Conservation (phyloP, 1,284 basidiomycete genomes). For the Ustanciosporium gigantosporum region DNA sequence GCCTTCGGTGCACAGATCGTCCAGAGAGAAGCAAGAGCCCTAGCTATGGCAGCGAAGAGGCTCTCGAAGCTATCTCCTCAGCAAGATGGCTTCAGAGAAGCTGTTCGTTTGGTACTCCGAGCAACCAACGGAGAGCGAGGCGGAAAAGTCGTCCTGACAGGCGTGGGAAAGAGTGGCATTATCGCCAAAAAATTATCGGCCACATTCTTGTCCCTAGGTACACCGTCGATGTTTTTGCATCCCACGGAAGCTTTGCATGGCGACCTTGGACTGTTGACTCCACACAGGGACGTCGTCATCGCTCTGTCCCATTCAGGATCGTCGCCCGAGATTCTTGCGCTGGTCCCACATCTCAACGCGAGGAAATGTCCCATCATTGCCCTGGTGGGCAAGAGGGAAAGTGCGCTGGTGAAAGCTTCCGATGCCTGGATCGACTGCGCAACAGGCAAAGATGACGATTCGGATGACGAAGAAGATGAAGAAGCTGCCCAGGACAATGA, state of each 20-base stretch:
- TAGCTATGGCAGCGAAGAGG: conserved; percentile 31
- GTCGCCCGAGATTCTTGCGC: conserved; percentile 59
- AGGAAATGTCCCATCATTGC: conserved; percentile 59
- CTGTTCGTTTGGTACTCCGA: conserved; percentile 39
- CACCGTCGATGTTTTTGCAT: conserved; percentile 61
- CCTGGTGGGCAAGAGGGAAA: conserved; percentile 55
- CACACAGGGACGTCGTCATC: conserved; percentile 60
- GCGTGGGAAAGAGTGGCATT: conserved; percentile 62
- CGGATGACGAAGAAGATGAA: conserved; percentile 30
- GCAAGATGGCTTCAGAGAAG: conserved; percentile 34
- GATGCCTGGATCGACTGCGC: conserved; percentile 60
- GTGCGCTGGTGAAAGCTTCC: conserved; percentile 55
- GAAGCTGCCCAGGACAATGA: background rate
- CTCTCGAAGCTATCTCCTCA: conserved; percentile 26
- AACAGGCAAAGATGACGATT: conserved; percentile 52
- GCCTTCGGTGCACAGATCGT: conserved; percentile 29
- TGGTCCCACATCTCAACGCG: conserved; percentile 57
- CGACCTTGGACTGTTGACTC: conserved; percentile 61
- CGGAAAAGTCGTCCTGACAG: conserved; percentile 62
- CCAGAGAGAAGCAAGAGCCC: conserved; percentile 35
- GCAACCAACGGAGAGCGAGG: conserved; percentile 35
- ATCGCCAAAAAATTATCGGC: conserved; percentile 55
- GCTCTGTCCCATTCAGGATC: conserved; percentile 62
- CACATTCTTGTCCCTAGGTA: conserved; percentile 56
- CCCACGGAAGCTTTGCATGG: conserved; percentile 62